Evolutionary conservation across 768 basidiomycete genomes (phyloP).

Genomic region (Lactarius akahatsu): DNA sequence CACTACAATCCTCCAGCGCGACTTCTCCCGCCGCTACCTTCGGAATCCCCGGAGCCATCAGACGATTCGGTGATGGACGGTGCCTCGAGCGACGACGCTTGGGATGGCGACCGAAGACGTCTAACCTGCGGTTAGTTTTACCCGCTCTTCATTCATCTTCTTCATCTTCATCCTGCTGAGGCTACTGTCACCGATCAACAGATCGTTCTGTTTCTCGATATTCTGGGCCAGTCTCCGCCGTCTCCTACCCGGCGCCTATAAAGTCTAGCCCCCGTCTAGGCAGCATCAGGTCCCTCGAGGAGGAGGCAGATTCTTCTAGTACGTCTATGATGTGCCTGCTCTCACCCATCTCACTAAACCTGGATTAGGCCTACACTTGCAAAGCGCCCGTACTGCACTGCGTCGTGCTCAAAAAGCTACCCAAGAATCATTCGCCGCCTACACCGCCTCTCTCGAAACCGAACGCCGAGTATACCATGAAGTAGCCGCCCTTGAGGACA

Average conservation of each 20-base stretch:
- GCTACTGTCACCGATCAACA: constrained; percentile 2
- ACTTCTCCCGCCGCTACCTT: constrained; percentile 16
- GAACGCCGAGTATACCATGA: constrained; percentile 27
- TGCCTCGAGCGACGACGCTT: constrained; percentile 24
- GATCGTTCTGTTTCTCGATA: constrained; percentile 19
- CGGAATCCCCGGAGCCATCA: constrained; percentile 27
- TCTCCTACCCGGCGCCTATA: constrained; percentile 12
- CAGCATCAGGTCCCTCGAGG: constrained; percentile 25
- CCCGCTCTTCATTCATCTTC: background rate
- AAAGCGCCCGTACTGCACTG: constrained; percentile 22
- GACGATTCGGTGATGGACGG: constrained; percentile 26
- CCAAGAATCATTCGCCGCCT: constrained; percentile 24
- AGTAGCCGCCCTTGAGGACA: constrained; percentile 26
- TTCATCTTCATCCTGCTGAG: background rate
- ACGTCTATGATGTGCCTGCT: background rate
- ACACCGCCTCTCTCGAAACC: constrained; percentile 26
- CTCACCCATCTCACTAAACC: no score
- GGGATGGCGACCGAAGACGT: constrained; percentile 21
- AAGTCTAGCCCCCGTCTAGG: constrained; percentile 25
- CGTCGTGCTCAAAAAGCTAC: constrained; percentile 30
- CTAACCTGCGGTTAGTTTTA: constrained; percentile 18
- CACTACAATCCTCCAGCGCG: constrained; percentile 15
- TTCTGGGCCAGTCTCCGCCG: constrained; percentile 6
- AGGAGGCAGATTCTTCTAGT: constrained; percentile 28
- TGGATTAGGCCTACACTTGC: constrained; percentile 19